Evolutionary conservation across 495 filamentous ascomycete genomes (phyloP).

Genomic region (Hypoxylon crocopeplum): DNA sequence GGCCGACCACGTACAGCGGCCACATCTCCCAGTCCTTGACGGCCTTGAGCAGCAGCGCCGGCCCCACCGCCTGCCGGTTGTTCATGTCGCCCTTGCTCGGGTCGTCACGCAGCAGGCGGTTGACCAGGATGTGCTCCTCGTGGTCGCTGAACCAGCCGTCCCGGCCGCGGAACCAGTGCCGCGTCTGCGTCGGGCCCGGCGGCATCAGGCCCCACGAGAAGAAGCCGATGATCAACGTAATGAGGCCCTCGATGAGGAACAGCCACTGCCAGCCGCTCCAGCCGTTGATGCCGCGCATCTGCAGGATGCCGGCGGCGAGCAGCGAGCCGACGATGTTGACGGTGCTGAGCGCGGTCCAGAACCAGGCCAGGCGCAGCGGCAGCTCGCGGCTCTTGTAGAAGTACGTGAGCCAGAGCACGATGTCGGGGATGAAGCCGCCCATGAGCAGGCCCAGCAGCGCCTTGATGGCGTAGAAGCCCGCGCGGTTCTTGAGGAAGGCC

Average conservation of each 20-base stretch:
- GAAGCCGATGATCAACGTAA: conserved; percentile 61
- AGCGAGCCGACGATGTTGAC: conserved; percentile 58
- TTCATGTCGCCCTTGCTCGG: conserved; percentile 71
- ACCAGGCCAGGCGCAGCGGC: conserved; percentile 55
- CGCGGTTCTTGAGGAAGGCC: conserved; percentile 44
- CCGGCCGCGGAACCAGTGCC: conserved; percentile 60
- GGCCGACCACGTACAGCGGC: conserved; percentile 63
- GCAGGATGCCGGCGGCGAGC: conserved; percentile 57
- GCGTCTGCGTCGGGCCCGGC: conserved; percentile 56
- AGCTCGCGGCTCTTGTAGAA: conserved; percentile 61
- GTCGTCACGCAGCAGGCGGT: conserved; percentile 68
- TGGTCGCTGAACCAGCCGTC: conserved; percentile 66
- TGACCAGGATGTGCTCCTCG: conserved; percentile 67
- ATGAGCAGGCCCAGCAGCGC: conserved; percentile 55
- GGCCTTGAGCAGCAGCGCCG: conserved; percentile 52
- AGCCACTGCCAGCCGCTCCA: conserved; percentile 60
- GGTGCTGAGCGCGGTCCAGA: conserved; percentile 57
- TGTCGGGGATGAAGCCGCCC: conserved; percentile 59
- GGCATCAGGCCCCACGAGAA: conserved; percentile 63
- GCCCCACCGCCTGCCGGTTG: conserved; percentile 60
- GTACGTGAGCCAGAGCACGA: conserved; percentile 61
- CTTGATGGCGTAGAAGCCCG: conserved; percentile 51
- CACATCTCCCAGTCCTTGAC: conserved; percentile 64
- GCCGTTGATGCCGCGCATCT: conserved; percentile 57
- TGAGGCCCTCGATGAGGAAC: conserved; percentile 62